Base-by-base conservation (phyloP, 2,329 filamentous ascomycete species). In the Endoconidiophora polonica region DNA sequence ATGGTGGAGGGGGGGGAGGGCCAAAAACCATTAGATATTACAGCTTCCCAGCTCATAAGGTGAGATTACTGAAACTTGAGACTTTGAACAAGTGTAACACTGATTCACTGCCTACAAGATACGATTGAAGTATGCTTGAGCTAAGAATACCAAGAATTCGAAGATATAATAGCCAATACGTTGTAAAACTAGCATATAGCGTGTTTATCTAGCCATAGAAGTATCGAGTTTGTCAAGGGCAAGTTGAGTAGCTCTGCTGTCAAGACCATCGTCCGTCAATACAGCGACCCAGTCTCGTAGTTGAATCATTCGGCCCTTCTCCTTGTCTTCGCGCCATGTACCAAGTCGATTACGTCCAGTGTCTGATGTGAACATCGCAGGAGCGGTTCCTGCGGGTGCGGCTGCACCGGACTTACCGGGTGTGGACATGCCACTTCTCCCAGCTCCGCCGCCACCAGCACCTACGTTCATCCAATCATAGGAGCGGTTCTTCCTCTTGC, bases 241-340 rank as follows among this genome's bases (percentile, higher is more conserved):
- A 44, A 66, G 63, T 59, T 83, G 77, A 44, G 85, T 61, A 22
- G 78, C 74, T 59, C 69, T 74, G 56, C 67, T 67, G 61, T 86
- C 81, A 56, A 71, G 73, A 1, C 84, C 82, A 60, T 94, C 86
- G 46, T 79, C 71, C 62, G 94, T 88, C 44, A 95, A 70, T 53
- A 84, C 83, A 18, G 77, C 71, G 14, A 94, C 69, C 68, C 87
- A 79, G 63, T 95, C 90, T 49, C 90, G 75, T 48, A 94, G 68
- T 66, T 95, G 87, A 44, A 95, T 85, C 23, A 81, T 80, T 56
- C 73, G 75, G 29, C 86, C 86, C 60, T 81, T 83, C 20, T 81
- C 77, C 48, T 77, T 78, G 58, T 86, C 81, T 63, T 95, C 87
- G 53, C 85, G 75, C 74, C 81, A 85, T 14, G 74, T 72, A n/a